Evolutionary conservation across 768 basidiomycete genomes (phyloP), one percentile per base, ranked within the genome.

Genomic region (Mycena alexandri): DNA sequence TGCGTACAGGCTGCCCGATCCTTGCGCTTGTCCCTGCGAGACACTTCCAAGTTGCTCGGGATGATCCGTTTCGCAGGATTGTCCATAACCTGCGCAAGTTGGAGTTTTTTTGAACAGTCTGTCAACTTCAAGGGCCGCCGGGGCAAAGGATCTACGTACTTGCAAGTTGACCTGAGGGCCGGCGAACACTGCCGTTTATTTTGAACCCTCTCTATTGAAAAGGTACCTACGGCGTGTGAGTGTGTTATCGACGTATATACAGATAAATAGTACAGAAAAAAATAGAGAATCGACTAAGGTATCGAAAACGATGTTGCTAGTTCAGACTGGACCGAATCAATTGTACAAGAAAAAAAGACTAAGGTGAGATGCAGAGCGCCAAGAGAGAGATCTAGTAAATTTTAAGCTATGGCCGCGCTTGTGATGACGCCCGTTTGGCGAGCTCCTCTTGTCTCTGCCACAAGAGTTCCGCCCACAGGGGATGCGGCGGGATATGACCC

Each of bases 401-500:
- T 67, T 65, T 57, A 24, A 42, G 48, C 61, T 68, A 65, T 43
- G 61, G 59, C n/a, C 54, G 50, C 16, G 64, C 47, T 25, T 74
- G 69, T 53, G 74, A 63, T 66, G 74, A 63, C 65, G 74, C 73
- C 34, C 77, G 79, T 64, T 83, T 83, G 29, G 77, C 61, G 24
- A 81, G 71, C 57, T 88, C 87, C 61, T 87, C 85, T 72, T 94
- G 93, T 52, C 90, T 86, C 76, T 95, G 92, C 93, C 93, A 94
- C 44, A 95, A 78, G 43, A 97, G 82, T 80, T 97, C 96, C 3
- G 92, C 96, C 96, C 96, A 98, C 14, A 98, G 81, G 3, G 94
- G 94, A 76, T 96, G 94, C 3, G 93, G 92, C 11, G 96, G 96
- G 71, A 98, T 95, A 64, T 89, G 91, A 10, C 95, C 95, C 66